A percentile compares a stretch with the other conserved stretches of the same genome.
Conservation (phyloP, 164 flowering plant genomes). For the Platanus orientalis region DNA sequence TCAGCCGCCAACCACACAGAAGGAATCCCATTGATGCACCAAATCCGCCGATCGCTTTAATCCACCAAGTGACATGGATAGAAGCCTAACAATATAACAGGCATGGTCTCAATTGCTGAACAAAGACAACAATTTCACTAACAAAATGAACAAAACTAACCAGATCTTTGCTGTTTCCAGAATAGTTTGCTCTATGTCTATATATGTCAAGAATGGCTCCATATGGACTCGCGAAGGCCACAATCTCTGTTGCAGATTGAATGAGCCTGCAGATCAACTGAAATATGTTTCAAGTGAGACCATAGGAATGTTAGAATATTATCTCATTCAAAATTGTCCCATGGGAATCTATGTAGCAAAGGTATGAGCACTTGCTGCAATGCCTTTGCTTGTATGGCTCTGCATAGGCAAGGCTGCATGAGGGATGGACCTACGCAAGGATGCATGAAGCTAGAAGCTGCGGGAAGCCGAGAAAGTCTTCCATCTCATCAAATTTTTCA, state of each 20-base stretch:
- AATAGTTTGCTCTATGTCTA: slow-evolving; percentile 17
- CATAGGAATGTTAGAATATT: too few relatives aligned
- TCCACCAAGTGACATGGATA: slow-evolving; percentile 16
- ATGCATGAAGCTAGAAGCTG: slow-evolving; percentile 27
- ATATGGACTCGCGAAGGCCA: slow-evolving; percentile 23
- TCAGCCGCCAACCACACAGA: slow-evolving; percentile 20
- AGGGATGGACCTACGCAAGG: slow-evolving; percentile 19
- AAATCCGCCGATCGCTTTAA: slow-evolving; percentile 21
- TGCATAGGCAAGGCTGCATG: too few relatives aligned
- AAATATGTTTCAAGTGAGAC: neutral
- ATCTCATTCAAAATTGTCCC: too few relatives aligned
- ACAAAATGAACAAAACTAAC: slow-evolving; percentile 13
- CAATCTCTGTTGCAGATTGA: slow-evolving; percentile 26
- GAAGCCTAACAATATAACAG: slow-evolving; percentile 10
- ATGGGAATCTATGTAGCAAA: too few relatives aligned
- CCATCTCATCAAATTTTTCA: slow-evolving; percentile 31
- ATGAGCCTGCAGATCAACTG: slow-evolving; percentile 18
- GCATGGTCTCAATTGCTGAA: neutral
- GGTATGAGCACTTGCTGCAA: too few relatives aligned
- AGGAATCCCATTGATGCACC: slow-evolving; percentile 23
- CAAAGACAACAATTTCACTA: neutral
- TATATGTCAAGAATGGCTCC: slow-evolving; percentile 20
- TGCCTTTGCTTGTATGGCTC: too few relatives aligned
- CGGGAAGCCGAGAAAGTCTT: slow-evolving; percentile 22
- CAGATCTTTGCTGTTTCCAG: slow-evolving; percentile 23